Percentiles rank a stretch among this genome's conserved stretches.
Evolutionary conservation across 176 grass and related monocot genomes (phyloP).

Genomic region (Alopecurus myosuroides): DNA sequence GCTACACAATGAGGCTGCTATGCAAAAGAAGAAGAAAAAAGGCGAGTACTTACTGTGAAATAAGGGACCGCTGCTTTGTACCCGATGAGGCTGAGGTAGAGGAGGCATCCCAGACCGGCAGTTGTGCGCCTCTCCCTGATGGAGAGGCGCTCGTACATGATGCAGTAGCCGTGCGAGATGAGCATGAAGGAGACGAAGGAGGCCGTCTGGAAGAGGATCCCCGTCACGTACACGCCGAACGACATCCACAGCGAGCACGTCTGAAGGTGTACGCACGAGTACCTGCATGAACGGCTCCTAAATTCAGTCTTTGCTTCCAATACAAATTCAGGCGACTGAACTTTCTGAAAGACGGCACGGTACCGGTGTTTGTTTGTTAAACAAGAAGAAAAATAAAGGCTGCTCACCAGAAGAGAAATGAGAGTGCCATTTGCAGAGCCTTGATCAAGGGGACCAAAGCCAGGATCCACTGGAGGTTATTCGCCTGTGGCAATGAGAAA

Average conservation of each 20-base stretch:
- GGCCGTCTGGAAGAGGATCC: constrained; percentile 94
- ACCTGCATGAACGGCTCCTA: constrained; percentile 39
- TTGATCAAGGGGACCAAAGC: constrained; percentile 75
- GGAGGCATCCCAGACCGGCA: constrained; percentile 54
- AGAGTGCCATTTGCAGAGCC: constrained; percentile 76
- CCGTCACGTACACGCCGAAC: constrained; percentile 89
- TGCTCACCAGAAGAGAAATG: constrained; percentile 89
- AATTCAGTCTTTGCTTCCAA: neutral
- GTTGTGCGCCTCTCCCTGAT: constrained; percentile 71
- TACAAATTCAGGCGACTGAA: neutral
- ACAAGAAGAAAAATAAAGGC: neutral
- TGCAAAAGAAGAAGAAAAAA: neutral
- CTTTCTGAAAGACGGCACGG: neutral
- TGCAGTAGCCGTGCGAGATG: constrained; percentile 92
- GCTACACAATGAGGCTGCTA: neutral
- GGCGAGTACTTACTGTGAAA: constrained; percentile 53
- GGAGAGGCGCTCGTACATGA: constrained; percentile 84
- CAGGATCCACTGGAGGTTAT: constrained; percentile 91
- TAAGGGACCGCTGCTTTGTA: constrained; percentile 87
- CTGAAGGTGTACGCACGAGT: constrained; percentile 85
- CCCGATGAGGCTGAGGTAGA: constrained; percentile 89
- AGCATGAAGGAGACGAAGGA: constrained; percentile 90
- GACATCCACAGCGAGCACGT: constrained; percentile 96
- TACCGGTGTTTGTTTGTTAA: neutral
- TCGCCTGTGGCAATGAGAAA: constrained; percentile 36